Evolutionary conservation across 768 basidiomycete species (phyloP).

Genomic region (Boletus huronensis): DNA sequence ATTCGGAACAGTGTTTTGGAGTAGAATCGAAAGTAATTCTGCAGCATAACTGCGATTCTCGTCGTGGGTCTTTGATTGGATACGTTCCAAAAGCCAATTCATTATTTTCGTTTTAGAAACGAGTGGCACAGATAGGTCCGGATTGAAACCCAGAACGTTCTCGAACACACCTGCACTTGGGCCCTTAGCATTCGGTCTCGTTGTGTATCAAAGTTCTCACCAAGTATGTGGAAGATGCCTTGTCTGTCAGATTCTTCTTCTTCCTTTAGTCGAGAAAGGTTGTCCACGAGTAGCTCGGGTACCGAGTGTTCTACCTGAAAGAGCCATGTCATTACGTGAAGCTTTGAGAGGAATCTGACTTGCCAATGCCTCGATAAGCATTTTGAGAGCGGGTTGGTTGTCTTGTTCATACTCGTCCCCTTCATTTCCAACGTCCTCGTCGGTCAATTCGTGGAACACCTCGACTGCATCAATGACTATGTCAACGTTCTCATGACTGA

Average conservation of each 20-base stretch:
- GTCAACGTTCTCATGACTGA: slow-evolving; percentile 95
- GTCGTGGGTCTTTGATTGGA: slow-evolving; percentile 70
- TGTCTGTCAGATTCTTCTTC: slow-evolving; percentile 85
- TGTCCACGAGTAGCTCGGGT: slow-evolving; percentile 86
- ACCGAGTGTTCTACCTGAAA: slow-evolving; percentile 76
- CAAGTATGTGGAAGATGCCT: slow-evolving; percentile 92
- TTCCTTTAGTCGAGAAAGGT: slow-evolving; percentile 85
- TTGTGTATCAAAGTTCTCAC: slow-evolving; percentile 34
- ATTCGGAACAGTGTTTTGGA: slow-evolving; percentile 72
- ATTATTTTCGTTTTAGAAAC: slow-evolving; percentile 73
- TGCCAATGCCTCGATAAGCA: slow-evolving; percentile 75
- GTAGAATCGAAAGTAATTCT: slow-evolving; percentile 86
- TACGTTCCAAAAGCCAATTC: slow-evolving; percentile 74
- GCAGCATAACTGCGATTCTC: slow-evolving; percentile 93
- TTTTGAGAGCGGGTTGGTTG: slow-evolving; percentile 64
- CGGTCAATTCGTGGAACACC: slow-evolving; percentile 89
- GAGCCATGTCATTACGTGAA: slow-evolving; percentile 3
- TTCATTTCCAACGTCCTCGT: slow-evolving; percentile 90
- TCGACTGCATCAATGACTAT: slow-evolving; percentile 96
- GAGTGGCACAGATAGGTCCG: slow-evolving; percentile 65
- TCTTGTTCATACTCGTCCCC: slow-evolving; percentile 59
- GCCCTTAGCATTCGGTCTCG: not conserved
- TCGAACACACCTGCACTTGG: slow-evolving; percentile 77
- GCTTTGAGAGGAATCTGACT: slow-evolving; percentile 27
- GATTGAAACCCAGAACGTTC: slow-evolving; percentile 85